These are phyloP conservation scores for Sporobolomyces roseus DNA, from an alignment of 768 basidiomycete genomes.

Conservation along the genomic window DNA sequence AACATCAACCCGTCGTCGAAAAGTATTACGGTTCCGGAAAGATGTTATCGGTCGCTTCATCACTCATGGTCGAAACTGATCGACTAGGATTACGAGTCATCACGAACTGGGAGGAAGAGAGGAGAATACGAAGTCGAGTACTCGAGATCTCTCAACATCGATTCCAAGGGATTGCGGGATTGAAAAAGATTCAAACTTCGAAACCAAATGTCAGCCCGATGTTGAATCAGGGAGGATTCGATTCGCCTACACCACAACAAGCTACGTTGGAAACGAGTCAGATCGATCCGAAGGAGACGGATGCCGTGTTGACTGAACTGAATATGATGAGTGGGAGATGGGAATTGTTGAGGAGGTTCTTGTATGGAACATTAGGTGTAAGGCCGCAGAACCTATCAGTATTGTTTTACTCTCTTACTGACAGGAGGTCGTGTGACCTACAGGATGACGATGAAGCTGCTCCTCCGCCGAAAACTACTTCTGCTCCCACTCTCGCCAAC, in stretches of 20 bases:
- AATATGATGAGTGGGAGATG: constrained; percentile 87
- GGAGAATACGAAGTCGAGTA: constrained; percentile 46
- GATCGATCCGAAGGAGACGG: constrained; percentile 83
- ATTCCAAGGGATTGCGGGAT: constrained; percentile 3
- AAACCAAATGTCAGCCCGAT: constrained; percentile 16
- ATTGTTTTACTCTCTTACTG: background rate
- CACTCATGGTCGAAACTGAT: constrained; percentile 80
- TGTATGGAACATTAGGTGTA: constrained; percentile 69
- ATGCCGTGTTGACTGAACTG: constrained; percentile 80
- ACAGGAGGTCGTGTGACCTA: too few species aligned
- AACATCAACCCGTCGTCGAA: constrained; percentile 95
- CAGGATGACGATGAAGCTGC: constrained; percentile 39
- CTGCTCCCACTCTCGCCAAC: too few species aligned
- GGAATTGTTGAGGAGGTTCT: constrained; percentile 83
- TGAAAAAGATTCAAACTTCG: constrained; percentile 1
- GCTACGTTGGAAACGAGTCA: constrained; percentile 53
- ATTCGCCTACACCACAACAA: constrained; percentile 20
- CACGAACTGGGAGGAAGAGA: constrained; percentile 86
- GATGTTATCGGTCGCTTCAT: constrained; percentile 70
- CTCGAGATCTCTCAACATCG: background rate
- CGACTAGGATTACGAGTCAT: constrained; percentile 69
- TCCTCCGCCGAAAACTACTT: constrained; percentile 1
- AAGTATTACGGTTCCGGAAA: constrained; percentile 91
- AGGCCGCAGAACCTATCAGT: constrained; percentile 34
- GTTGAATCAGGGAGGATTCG: constrained; percentile 17